These are phyloP conservation scores for Aspergillus sclerotiicarbonarius DNA, from an alignment of 495 filamentous ascomycete species.

Conservation along the genomic window DNA sequence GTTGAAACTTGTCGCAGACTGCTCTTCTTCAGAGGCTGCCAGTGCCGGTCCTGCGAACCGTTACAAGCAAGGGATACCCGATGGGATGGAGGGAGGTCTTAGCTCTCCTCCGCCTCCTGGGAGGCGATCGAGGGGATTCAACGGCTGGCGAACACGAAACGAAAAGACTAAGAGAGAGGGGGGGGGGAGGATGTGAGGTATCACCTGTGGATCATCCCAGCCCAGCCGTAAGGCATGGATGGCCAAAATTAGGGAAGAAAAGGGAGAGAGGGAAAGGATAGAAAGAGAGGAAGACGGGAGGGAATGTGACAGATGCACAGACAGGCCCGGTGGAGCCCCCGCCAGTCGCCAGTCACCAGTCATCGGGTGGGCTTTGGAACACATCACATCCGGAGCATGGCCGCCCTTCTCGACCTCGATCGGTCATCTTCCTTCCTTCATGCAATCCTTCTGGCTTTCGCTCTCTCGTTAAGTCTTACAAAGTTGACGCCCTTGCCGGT, in stretches of 20 bases:
- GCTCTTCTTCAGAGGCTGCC: not conserved
- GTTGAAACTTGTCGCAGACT: not conserved
- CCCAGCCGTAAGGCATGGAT: not conserved
- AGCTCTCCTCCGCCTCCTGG: not conserved
- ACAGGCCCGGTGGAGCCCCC: constrained; percentile 2
- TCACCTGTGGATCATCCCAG: constrained; percentile 4
- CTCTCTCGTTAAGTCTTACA: not conserved
- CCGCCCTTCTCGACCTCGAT: not conserved
- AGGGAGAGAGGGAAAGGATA: not conserved
- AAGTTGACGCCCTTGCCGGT: not conserved
- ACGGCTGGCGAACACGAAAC: not conserved
- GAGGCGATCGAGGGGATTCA: not conserved
- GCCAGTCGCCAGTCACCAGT: not conserved
- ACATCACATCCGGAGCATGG: constrained; percentile 8
- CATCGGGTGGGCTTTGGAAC: constrained; percentile 4
- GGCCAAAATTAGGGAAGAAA: not conserved
- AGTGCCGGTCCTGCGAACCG: constrained; percentile 1
- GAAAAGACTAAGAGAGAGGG: not conserved
- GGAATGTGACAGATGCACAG: constrained; percentile 17
- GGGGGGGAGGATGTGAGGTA: constrained; percentile 5
- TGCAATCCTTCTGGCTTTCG: not conserved
- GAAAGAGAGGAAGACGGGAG: not conserved
- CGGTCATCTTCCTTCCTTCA: not conserved
- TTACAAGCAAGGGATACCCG: constrained; percentile 12
- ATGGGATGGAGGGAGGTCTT: not conserved